Base-by-base conservation (phyloP, 768 basidiomycete genomes). In the Ramaria sp. region DNA sequence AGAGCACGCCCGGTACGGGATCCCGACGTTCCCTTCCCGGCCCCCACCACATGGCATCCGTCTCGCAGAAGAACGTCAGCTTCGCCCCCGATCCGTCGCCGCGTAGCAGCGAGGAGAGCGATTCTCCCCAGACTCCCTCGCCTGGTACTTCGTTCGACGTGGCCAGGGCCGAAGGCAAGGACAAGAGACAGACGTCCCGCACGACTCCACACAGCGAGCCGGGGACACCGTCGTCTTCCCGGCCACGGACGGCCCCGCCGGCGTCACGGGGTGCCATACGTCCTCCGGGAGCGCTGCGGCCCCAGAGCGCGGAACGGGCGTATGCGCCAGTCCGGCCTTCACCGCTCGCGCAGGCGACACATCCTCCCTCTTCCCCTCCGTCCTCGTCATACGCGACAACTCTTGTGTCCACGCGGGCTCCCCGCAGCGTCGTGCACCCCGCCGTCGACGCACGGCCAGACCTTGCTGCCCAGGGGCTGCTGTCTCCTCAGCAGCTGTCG, bases 21-120 rank as follows among this genome's bases (percentile, higher is more conserved):
- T 47, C 45, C n/a, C 7, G 10, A 24, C 45, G 27, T 12, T 30
- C 25, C 28, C 45, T 47, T 12, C 45, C 45, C n/a, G 24, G 45
- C 22, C 25, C 45, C 18, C 42, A 55, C 18, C 53, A 43, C 34
- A 36, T 55, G 32, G 43, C 53, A 15, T 28, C 53, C n/a, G 52
- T 41, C 10, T 55, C 43, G 10, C 53, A 76, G 70, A 88, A 87
- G 62, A 74, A 69, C 13, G 86, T 88, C 3, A 70, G 81, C 12
- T 89, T 88, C 62, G 82, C 76, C 6, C 76, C 78, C 44, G 59
- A 64, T 5, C 65, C 67, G 45, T 47, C 45, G 10, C 8, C 25
- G 45, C 45, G 45, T 24, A 25, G 24, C 10, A 27, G 30, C n/a
- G 48, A 36, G 10, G 48, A 47, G 4, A 30, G 25, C 25, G 28